A percentile compares a stretch with the other conserved stretches of the same genome.
Conservation (phyloP, 345 rosid species). For the Moricandia moricandioides region DNA sequence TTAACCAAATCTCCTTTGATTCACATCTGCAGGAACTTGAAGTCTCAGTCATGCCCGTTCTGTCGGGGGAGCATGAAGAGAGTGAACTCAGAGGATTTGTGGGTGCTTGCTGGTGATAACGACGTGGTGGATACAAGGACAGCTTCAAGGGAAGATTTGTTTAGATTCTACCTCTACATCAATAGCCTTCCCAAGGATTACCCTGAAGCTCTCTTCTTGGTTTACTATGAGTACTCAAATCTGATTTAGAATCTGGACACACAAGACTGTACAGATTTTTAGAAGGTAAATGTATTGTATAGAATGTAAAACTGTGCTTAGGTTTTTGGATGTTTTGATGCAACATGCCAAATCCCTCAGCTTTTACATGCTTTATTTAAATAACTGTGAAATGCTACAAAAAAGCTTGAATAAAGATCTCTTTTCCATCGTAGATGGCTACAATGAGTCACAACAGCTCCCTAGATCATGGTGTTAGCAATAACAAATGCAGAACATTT, state of each 20-base stretch:
- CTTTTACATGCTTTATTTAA: slow-evolving; percentile 21
- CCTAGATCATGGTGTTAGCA: slow-evolving; percentile 3
- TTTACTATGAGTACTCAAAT: slow-evolving; percentile 69
- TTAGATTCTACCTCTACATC: slow-evolving; percentile 80
- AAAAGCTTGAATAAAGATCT: slow-evolving; percentile 21
- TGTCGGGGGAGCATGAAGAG: slow-evolving; percentile 95
- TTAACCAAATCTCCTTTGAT: slow-evolving; percentile 1
- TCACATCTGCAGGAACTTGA: slow-evolving; percentile 61
- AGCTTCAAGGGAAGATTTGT: slow-evolving; percentile 64
- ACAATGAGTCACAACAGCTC: not conserved
- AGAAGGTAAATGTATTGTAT: slow-evolving; percentile 21
- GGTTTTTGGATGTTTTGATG: slow-evolving; percentile 24
- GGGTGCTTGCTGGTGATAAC: slow-evolving; percentile 88
- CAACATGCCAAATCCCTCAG: slow-evolving; percentile 30
- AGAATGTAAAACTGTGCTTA: slow-evolving; percentile 28
- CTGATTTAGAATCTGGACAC: slow-evolving; percentile 34
- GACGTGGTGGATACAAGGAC: slow-evolving; percentile 82
- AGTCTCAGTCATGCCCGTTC: slow-evolving; percentile 95
- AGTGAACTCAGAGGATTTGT: slow-evolving; percentile 92
- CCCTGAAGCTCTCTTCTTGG: slow-evolving; percentile 84
- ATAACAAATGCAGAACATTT: slow-evolving; percentile 4
- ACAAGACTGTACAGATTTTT: slow-evolving; percentile 34
- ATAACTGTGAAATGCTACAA: slow-evolving; percentile 14
- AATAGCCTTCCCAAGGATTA: slow-evolving; percentile 79
- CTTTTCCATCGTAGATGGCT: not conserved